These are phyloP conservation scores for Phascolomyces articulosus DNA, from an alignment of 371 early-diverging fungal species.

Conservation along the genomic window DNA sequence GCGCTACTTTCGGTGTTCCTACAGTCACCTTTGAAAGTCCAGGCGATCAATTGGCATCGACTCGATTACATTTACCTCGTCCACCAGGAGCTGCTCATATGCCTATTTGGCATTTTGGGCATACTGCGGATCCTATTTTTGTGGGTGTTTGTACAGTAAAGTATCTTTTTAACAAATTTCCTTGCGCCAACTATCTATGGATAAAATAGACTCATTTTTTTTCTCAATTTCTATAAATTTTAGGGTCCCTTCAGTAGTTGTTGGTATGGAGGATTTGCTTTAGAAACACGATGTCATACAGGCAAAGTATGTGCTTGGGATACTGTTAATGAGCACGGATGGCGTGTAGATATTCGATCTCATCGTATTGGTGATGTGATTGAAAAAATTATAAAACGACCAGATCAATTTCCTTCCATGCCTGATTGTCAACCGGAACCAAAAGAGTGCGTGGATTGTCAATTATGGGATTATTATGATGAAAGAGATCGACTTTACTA, in stretches of 20 bases:
- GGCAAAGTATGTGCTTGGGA: slow-evolving; percentile 63
- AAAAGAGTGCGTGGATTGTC: slow-evolving; percentile 76
- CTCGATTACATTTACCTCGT: slow-evolving; percentile 78
- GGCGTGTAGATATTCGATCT: slow-evolving; percentile 76
- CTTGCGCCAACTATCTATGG: too few relatives aligned
- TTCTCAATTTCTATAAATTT: background rate
- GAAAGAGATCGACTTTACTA: slow-evolving; percentile 31
- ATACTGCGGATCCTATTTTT: slow-evolving; percentile 93
- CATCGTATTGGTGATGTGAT: slow-evolving; percentile 85
- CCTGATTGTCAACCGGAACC: slow-evolving; percentile 59
- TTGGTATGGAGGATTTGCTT: slow-evolving; percentile 89
- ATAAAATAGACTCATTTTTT: too few relatives aligned
- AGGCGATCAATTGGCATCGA: slow-evolving; percentile 83
- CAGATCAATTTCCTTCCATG: slow-evolving; percentile 44
- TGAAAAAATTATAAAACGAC: slow-evolving; percentile 69
- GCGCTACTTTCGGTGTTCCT: slow-evolving; percentile 86
- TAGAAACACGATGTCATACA: slow-evolving; percentile 74
- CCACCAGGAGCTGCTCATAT: slow-evolving; percentile 56
- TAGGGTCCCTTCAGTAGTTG: slow-evolving; percentile 78
- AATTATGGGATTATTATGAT: slow-evolving; percentile 69
- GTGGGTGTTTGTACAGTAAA: slow-evolving; percentile 83
- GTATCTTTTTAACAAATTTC: too few relatives aligned
- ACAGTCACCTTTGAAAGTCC: slow-evolving; percentile 89
- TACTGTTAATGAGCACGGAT: slow-evolving; percentile 66
- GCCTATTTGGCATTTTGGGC: slow-evolving; percentile 92